Percentiles rank a stretch among this genome's conserved stretches.
These are phyloP conservation scores for Macrocybe sp. DNA, from an alignment of 1,284 basidiomycete genomes.

Conservation along the genomic window DNA sequence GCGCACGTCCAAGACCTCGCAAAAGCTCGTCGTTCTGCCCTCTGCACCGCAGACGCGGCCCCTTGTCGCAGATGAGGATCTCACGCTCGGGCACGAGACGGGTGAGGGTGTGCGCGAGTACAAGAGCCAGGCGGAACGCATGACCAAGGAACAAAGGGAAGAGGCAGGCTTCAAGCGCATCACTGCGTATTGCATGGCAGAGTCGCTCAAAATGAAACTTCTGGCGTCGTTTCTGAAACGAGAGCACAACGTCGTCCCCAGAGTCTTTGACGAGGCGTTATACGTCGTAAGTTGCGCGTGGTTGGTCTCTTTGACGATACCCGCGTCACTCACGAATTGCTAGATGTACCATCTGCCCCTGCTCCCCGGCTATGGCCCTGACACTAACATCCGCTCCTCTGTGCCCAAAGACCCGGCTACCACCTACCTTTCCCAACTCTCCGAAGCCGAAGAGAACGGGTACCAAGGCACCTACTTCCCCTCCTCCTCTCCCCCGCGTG, in stretches of 20 bases:
- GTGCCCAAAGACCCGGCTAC: conserved; percentile 59
- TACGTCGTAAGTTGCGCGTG: conserved; percentile 66
- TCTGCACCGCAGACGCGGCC: conserved; percentile 89
- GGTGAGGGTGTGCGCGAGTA: conserved; percentile 62
- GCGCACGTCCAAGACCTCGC: conserved; percentile 87
- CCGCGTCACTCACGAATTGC: conserved; percentile 3
- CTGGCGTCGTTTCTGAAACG: conserved; percentile 83
- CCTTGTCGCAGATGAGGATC: conserved; percentile 51
- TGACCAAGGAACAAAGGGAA: conserved; percentile 74
- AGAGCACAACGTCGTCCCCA: conserved; percentile 88
- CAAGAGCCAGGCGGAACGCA: conserved; percentile 78
- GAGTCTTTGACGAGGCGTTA: conserved; percentile 90
- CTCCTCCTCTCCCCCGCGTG: conserved; percentile 26
- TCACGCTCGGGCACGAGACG: conserved; percentile 58
- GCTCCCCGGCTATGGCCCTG: conserved; percentile 86
- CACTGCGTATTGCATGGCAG: conserved; percentile 86
- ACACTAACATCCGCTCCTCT: conserved; percentile 82
- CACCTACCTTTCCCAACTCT: conserved; percentile 63
- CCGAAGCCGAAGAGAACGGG: conserved; percentile 86
- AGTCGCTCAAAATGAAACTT: conserved; percentile 77
- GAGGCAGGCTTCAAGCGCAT: conserved; percentile 72
- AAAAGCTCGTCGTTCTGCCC: conserved; percentile 89
- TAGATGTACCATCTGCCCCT: conserved; percentile 91
- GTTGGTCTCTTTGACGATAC: conserved; percentile 3
- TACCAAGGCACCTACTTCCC: conserved; percentile 86